Conservation (phyloP, 108 stramenopile species). For the Craspedostauros australis region DNA sequence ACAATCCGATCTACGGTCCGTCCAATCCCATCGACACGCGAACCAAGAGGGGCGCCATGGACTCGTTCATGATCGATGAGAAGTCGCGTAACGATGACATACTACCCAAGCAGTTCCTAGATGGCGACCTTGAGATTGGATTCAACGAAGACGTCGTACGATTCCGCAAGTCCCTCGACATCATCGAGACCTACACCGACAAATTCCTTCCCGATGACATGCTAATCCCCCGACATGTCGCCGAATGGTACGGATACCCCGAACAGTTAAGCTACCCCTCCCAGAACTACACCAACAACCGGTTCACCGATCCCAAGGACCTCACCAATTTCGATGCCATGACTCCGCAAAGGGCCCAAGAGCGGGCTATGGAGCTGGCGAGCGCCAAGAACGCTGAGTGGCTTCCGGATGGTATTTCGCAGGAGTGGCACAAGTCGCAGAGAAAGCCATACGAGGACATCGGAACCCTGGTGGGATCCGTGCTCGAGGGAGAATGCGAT, state of each 20-base stretch:
- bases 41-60: slow-evolving; percentile 56
- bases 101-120: slow-evolving; percentile 47
- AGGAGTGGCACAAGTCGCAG: slow-evolving; percentile 41
- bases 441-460: slow-evolving; percentile 52
- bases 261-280: slow-evolving; percentile 47
- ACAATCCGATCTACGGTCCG: slow-evolving; percentile 66
- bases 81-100: slow-evolving; percentile 46
- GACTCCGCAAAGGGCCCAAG: slow-evolving; percentile 56
- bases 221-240: slow-evolving; percentile 59
- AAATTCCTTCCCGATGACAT: slow-evolving; percentile 46
- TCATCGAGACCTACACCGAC: slow-evolving; percentile 76
- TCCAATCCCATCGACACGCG: slow-evolving; percentile 72
- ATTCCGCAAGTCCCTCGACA: slow-evolving; percentile 62
- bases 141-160: slow-evolving; percentile 53
- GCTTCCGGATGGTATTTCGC: slow-evolving; percentile 58
- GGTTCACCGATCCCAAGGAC: slow-evolving; percentile 62
- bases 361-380: slow-evolving; percentile 64
- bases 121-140: slow-evolving; percentile 54
- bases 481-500: slow-evolving; percentile 51
- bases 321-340: slow-evolving; percentile 62
- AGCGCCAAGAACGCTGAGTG: slow-evolving; percentile 83
- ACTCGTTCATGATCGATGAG: slow-evolving; percentile 69
- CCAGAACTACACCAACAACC: slow-evolving; percentile 70
- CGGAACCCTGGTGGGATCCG: slow-evolving; percentile 65
- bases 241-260: slow-evolving; percentile 81